Conservation (phyloP, 2,329 filamentous ascomycete genomes). For the Cyanodermella asteris region DNA sequence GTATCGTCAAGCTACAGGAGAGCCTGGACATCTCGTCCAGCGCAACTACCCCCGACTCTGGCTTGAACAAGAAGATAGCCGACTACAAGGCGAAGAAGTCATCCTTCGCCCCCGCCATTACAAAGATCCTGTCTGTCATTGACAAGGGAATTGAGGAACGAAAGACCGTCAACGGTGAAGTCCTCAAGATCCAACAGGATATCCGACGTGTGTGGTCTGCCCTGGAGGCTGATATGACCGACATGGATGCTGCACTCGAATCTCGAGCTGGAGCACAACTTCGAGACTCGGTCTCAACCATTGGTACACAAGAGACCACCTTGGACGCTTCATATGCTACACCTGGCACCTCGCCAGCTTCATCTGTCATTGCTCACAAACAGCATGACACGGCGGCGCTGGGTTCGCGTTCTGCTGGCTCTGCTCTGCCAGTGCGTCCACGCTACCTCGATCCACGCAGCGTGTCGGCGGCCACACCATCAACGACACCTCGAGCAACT, state of each 20-base stretch:
- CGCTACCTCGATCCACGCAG: too few species aligned
- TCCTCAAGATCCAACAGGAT: slow-evolving; percentile 65
- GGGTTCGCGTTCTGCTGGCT: too few species aligned
- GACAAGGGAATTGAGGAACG: slow-evolving; percentile 88
- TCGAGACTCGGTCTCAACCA: slow-evolving; percentile 80
- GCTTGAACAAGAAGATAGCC: slow-evolving; percentile 63
- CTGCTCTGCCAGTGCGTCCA: too few species aligned
- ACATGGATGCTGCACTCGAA: slow-evolving; percentile 60
- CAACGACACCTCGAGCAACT: slow-evolving; percentile 13
- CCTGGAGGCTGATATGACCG: slow-evolving; percentile 53
- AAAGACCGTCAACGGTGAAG: slow-evolving; percentile 91
- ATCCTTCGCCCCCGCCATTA: slow-evolving; percentile 85
- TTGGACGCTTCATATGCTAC: slow-evolving; percentile 48
- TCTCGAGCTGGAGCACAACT: slow-evolving; percentile 42
- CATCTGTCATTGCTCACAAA: slow-evolving; percentile 34
- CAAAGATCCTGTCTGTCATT: slow-evolving; percentile 75
- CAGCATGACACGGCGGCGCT: slow-evolving; percentile 13
- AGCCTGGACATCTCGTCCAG: slow-evolving; percentile 55
- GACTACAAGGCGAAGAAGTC: slow-evolving; percentile 87
- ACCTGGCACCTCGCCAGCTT: slow-evolving; percentile 49
- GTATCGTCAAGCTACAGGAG: slow-evolving; percentile 61
- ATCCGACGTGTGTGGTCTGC: slow-evolving; percentile 64
- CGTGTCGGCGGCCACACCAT: slow-evolving; percentile 24
- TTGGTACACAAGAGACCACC: slow-evolving; percentile 57
- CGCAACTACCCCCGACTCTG: slow-evolving; percentile 45